phyloP scores from a whole-genome alignment of 345 rosid species.

The Fremontodendron californicum region DNA sequence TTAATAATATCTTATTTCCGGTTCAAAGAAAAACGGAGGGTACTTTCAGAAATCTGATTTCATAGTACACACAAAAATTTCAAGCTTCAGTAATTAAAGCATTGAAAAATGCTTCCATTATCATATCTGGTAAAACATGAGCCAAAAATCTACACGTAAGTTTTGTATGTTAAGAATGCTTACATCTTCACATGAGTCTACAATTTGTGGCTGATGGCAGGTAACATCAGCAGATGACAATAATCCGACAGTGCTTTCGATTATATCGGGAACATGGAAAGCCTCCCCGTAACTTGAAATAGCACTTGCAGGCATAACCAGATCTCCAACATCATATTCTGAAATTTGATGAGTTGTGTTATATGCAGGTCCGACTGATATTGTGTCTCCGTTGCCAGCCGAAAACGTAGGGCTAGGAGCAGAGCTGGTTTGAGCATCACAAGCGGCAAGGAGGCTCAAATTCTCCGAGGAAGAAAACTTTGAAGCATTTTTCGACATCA shows the following conservation, averaged over 20 bases:
- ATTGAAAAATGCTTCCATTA: neutral
- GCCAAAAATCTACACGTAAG: neutral
- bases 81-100: neutral
- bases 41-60: neutral
- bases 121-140: neutral
- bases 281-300: constrained; percentile 61
- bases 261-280: constrained; percentile 80
- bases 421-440: constrained; percentile 68
- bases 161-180: constrained; percentile 21
- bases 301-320: constrained; percentile 60
- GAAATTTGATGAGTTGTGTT: constrained; percentile 43
- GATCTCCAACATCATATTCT: constrained; percentile 52
- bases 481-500: constrained; percentile 64
- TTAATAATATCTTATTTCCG: neutral
- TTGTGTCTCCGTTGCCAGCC: constrained; percentile 60
- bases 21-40: neutral
- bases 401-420: constrained; percentile 84
- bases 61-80: neutral
- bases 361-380: constrained; percentile 48
- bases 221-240: constrained; percentile 78
- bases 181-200: constrained; percentile 72
- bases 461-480: constrained; percentile 89
- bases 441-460: constrained; percentile 68
- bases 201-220: constrained; percentile 54
- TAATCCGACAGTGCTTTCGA: constrained; percentile 86